Evolutionary conservation across 2,329 filamentous ascomycete genomes (phyloP).

Genomic region (Xylaria sp.): DNA sequence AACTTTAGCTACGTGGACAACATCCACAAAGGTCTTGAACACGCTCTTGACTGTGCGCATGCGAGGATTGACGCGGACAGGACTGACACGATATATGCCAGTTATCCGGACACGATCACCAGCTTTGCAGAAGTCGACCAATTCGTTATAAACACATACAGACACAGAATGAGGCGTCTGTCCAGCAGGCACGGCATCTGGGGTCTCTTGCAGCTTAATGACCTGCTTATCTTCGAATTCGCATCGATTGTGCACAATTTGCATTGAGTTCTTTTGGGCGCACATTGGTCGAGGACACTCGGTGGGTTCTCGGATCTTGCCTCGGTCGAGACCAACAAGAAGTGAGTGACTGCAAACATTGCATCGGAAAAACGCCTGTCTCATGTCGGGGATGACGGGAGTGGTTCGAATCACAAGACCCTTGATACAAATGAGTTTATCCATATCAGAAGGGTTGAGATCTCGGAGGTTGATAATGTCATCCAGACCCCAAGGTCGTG

Average conservation of each 20-base stretch:
- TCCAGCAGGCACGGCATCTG: constrained; percentile 91
- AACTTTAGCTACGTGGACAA: constrained; percentile 94
- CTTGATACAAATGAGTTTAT: constrained; percentile 94
- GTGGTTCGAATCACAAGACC: constrained; percentile 95
- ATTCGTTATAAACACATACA: constrained; percentile 93
- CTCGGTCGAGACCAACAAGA: constrained; percentile 90
- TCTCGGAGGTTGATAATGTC: constrained; percentile 90
- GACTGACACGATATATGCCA: constrained; percentile 94
- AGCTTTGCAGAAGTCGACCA: constrained; percentile 97
- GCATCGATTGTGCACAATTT: constrained; percentile 96
- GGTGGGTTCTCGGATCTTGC: constrained; percentile 95
- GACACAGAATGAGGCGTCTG: constrained; percentile 98
- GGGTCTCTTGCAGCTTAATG: constrained; percentile 97
- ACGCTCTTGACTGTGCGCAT: constrained; percentile 93
- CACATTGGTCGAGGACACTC: constrained; percentile 86
- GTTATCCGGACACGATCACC: constrained; percentile 96
- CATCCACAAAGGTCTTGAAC: constrained; percentile 98
- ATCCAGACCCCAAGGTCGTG: constrained; percentile 89
- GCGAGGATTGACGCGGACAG: constrained; percentile 91
- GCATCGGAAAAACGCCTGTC: constrained; percentile 97
- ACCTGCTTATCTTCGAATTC: constrained; percentile 97
- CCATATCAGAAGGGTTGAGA: constrained; percentile 93
- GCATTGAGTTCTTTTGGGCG: constrained; percentile 91
- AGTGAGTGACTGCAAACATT: constrained; percentile 92
- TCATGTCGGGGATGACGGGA: constrained; percentile 98